Base-by-base conservation (phyloP, 331 rosid species). In the Saraca asoca region DNA sequence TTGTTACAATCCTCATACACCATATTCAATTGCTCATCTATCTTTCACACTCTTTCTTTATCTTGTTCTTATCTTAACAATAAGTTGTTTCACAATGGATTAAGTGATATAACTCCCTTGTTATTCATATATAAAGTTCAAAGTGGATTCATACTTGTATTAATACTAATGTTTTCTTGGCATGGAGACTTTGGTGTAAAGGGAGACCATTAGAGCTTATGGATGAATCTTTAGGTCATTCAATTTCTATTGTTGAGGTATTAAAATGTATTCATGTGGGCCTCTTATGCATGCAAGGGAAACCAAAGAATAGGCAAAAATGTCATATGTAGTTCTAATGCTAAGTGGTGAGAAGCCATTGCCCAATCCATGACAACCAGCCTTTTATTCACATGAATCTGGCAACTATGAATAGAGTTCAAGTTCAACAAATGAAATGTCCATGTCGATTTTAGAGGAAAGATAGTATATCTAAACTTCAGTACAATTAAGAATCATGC, bases 101-200 rank as follows among this genome's bases (percentile, higher is more conserved):
- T 7, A 39, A 8, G 1, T 24, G 31, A 24, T 24, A 24, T 24
- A 3, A 3, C 31, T 24, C 31, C 3, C 31, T 24, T 24, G 1
- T 24, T 24, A 24, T 24, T 24, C 31, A 24, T 24, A 3, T 24
- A 24, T 24, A 24, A 24, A 24, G 31, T 24, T 24, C 31, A 24
- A 1, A 39, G 11, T 39, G 11, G 11, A 39, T 2, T 7, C 43
- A 7, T 10, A 39, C 11, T 7, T 7, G 8, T 7, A 2, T 12
- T 51, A 4, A 3, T 54, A 7, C 33, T 2, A 2, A 33, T 20
- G 29, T 38, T 1, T n/a, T 35, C 0, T 17, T 73, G 79, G 83
- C 76, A 16, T 73, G 83, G 79, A 73, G 37, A 51, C 24, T 73
- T 12, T 68, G 69, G 73, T 73, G 8, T 44, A 76, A 79, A 54